Evolutionary conservation across 2,329 filamentous ascomycete genomes (phyloP).

Genomic region (Cladobotryum mycophilum): DNA sequence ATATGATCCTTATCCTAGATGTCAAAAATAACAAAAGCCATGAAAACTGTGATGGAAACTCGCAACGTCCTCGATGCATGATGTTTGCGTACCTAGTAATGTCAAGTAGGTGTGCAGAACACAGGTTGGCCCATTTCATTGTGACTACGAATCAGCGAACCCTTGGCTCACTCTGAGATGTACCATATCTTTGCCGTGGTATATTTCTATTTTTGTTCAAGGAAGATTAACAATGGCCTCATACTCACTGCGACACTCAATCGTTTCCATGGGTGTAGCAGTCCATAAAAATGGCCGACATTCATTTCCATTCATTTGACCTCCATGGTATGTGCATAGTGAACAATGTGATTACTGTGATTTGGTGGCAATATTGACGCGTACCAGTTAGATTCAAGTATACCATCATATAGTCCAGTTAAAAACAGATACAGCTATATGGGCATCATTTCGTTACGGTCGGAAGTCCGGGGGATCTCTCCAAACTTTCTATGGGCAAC

Average conservation of each 20-base stretch:
- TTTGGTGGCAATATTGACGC: too few species aligned
- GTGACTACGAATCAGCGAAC: conserved; percentile 12
- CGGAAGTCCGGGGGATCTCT: too few species aligned
- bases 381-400: too few species aligned
- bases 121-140: not conserved
- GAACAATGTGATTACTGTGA: too few species aligned
- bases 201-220: conserved; percentile 78
- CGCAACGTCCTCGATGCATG: too few species aligned
- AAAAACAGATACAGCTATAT: too few species aligned
- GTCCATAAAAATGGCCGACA: conserved; percentile 68
- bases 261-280: conserved; percentile 53
- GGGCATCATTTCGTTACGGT: too few species aligned
- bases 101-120: too few species aligned
- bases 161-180: conserved; percentile 80
- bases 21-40: conserved; percentile 11
- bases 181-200: conserved; percentile 59
- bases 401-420: too few species aligned
- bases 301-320: conserved; percentile 13
- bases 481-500: too few species aligned
- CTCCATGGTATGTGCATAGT: too few species aligned
- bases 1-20: conserved; percentile 11
- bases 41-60: conserved; percentile 1
- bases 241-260: conserved; percentile 65
- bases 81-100: too few species aligned
- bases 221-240: conserved; percentile 58